Evolutionary conservation across 495 filamentous ascomycete genomes (phyloP), one percentile per base, ranked within the genome.

Genomic region (Neurospora tetraspora): DNA sequence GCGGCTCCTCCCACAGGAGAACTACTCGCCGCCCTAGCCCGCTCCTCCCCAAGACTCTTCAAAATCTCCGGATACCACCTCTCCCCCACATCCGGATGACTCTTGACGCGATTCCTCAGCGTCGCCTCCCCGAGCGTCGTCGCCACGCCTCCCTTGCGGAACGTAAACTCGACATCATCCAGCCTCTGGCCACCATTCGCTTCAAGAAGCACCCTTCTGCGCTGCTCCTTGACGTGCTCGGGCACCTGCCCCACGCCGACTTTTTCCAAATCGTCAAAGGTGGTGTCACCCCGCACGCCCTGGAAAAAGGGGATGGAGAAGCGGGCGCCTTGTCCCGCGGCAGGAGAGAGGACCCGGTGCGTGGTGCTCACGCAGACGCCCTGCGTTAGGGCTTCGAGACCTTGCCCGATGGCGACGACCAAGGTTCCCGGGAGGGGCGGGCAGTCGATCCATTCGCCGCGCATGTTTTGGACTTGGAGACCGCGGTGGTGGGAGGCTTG

Each of bases 301-400:
- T 97, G 94, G 79, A 99, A 99, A 79, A 98, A 95, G 0, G 95
- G 95, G 71, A 97, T 92, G 16, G 88, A 91, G 78, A 90, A 96
- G 34, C 95, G 84, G 39, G 96, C 86, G 0, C 95, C 95, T 53
- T 78, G 72, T 18, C 92, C 92, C 5, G 86, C 83, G 1, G 78
- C 71, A 0, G 92, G 92, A 5, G 84, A 87, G 2, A 92, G 81
- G 45, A 98, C 94, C 7, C 94, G 89, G 77, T 97, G 94, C 27
- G 94, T 96, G 0, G 94, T 97, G 45, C 88, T 89, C 40, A 89
- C 90, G 78, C 94, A 97, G 1, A 98, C 92, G 6, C 96, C 95
- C 20, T 89, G 88, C 3, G 96, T 98, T 53, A 99, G 83, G 1
- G 95, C 95, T 81, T 98, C 94, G 27, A 99, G 84, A 1, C 94